Base-by-base conservation (phyloP, 768 basidiomycete genomes). In the Mycena floridula region DNA sequence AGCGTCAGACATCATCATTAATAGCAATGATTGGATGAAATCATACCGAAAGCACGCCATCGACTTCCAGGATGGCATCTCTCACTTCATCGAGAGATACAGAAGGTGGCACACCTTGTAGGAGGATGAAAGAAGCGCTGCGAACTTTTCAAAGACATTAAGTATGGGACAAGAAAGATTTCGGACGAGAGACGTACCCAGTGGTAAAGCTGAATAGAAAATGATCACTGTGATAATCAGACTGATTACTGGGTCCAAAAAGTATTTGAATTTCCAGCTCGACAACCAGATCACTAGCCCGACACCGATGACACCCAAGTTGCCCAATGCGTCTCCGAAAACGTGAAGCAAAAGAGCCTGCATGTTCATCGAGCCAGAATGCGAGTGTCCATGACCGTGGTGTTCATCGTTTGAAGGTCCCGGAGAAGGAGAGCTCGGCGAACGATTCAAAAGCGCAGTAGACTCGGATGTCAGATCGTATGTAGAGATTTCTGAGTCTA, bases 221-320 rank as follows among this genome's bases (percentile, higher is more conserved):
- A 99, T 99, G 61, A 99, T 98, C 41, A 81, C 71, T 1, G 96
- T 93, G 64, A 99, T 98, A 44, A 97, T 73, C 53, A 99, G 73
- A 61, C 88, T 91, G 65, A 99, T 92, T 30, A 85, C 60, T 1
- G 96, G 96, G 61, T 99, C 96, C 52, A 82, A 92, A 67, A 93
- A 96, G 57, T 81, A 88, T 59, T 87, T 91, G 75, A 78, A 93
- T 53, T 68, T 64, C 82, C 89, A 94, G 21, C 79, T 67, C 1
- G 86, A 84, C 46, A 88, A 75, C 93, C 91, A 94, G 58, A 99
- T 96, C 58, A 98, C 70, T 9, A 98, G 77, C 45, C 96, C 96
- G 4, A 94, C 90, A 26, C 85, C 82, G 48, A 99, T 96, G 50
- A 99, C 96, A 42, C 96, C 96, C 49, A 98, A 89, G 62, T 99